phyloP scores from a whole-genome alignment of 2,329 filamentous ascomycete genomes.

The Pseudocercospora vitis region DNA sequence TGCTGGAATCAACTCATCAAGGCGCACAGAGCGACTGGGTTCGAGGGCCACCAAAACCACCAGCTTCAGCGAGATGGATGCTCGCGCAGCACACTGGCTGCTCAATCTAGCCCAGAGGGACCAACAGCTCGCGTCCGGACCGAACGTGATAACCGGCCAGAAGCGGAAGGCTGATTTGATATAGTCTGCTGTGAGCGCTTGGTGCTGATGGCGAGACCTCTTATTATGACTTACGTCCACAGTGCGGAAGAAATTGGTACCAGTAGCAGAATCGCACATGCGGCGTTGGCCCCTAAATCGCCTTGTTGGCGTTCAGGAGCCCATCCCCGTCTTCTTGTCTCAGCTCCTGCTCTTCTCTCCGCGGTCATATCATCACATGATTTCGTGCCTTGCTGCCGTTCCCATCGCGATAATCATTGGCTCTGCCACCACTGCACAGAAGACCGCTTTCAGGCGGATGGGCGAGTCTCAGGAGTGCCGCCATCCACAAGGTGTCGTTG shows the following conservation, averaged over 20 bases:
- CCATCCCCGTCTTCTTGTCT: no score
- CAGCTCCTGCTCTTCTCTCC: no score
- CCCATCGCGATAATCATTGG: no score
- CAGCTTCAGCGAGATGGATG: slow-evolving; percentile 26
- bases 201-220: no score
- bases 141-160: slow-evolving; percentile 12
- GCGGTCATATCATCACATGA: no score
- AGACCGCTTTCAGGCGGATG: no score
- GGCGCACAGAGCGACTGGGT: background rate
- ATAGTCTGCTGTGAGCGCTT: background rate
- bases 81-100: slow-evolving; percentile 30
- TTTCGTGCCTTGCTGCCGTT: no score
- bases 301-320: no score
- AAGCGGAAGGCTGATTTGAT: slow-evolving; percentile 15
- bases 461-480: background rate
- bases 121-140: slow-evolving; percentile 22
- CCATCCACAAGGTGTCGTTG: background rate
- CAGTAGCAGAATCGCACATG: no score
- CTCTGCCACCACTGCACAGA: no score
- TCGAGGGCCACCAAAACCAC: background rate
- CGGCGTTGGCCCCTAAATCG: no score
- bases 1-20: background rate
- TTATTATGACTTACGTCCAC: background rate
- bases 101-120: slow-evolving; percentile 28
- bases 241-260: no score